These are phyloP conservation scores for Conidiobolus incongruus DNA, from an alignment of 371 early-diverging fungal species.

Conservation along the genomic window DNA sequence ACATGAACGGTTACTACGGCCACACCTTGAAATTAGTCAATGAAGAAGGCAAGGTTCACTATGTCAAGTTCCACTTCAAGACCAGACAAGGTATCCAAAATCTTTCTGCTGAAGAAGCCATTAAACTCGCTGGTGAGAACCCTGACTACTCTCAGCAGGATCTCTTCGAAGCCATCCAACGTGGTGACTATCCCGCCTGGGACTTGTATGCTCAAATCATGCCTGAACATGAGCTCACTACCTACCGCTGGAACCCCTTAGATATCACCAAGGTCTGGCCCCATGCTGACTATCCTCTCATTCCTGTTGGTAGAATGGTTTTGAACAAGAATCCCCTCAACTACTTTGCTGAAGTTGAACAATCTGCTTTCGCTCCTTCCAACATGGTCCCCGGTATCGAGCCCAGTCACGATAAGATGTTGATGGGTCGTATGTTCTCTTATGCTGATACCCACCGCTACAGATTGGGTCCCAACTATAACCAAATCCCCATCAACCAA, in stretches of 20 bases:
- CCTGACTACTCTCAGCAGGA: conserved; percentile 60
- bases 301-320: conserved; percentile 42
- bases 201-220: conserved; percentile 50
- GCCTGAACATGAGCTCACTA: conserved; percentile 40
- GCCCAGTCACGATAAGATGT: conserved; percentile 38
- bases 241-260: conserved; percentile 49
- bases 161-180: conserved; percentile 43
- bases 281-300: conserved; percentile 46
- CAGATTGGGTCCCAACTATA: conserved; percentile 51
- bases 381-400: conserved; percentile 55
- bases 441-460: conserved; percentile 58
- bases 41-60: conserved; percentile 32
- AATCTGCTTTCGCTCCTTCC: conserved; percentile 49
- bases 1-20: conserved; percentile 54
- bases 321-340: conserved; percentile 55
- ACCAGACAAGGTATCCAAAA: conserved; percentile 59
- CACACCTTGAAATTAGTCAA: conserved; percentile 59
- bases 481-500: conserved; percentile 53
- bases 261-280: conserved; percentile 73
- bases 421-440: conserved; percentile 54
- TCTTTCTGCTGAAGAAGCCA: conserved; percentile 36
- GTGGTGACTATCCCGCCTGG: conserved; percentile 52
- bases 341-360: conserved; percentile 64
- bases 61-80: conserved; percentile 76
- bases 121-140: conserved; percentile 25